Percentiles rank a stretch among this genome's conserved stretches.
These are phyloP conservation scores for Avena eriantha DNA, from an alignment of 176 grass and related monocot species.

Conservation along the genomic window DNA sequence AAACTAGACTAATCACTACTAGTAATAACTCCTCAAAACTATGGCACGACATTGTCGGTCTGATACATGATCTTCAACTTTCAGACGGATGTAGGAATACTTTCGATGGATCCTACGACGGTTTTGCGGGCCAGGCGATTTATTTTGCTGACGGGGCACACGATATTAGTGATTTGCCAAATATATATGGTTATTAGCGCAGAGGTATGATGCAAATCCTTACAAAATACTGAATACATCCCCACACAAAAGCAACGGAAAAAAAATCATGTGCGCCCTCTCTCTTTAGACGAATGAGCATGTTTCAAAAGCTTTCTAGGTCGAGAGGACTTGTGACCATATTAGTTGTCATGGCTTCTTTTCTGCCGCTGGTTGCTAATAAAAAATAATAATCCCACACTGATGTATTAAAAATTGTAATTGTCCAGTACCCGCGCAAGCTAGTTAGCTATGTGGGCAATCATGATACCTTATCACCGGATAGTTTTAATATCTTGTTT, in stretches of 20 bases:
- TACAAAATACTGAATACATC: not conserved
- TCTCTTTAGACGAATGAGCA: not conserved
- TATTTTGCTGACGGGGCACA: not conserved
- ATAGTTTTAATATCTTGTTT: not conserved
- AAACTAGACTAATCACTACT: not conserved
- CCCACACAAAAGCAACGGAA: not conserved
- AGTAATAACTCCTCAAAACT: not conserved
- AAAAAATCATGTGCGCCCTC: constrained; percentile 29
- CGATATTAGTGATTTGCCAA: not conserved
- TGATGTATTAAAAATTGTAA: not conserved
- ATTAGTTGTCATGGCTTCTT: constrained; percentile 39
- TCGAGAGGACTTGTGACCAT: constrained; percentile 36
- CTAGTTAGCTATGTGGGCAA: not conserved
- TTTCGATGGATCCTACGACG: not conserved
- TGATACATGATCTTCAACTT: not conserved
- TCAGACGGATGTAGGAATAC: not conserved
- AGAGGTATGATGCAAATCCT: not conserved
- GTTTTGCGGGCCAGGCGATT: not conserved
- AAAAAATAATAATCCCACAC: constrained; percentile 23
- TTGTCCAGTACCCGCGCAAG: constrained; percentile 33
- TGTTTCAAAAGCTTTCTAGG: constrained; percentile 39
- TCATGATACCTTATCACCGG: constrained; percentile 14
- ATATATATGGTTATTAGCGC: too few species aligned
- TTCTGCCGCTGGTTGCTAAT: constrained; percentile 12
- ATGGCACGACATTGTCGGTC: too few species aligned